A percentile compares a stretch with the other conserved stretches of the same genome.
phyloP scores from a whole-genome alignment of 2,329 filamentous ascomycete genomes.

The Ampelomyces quisqualis region DNA sequence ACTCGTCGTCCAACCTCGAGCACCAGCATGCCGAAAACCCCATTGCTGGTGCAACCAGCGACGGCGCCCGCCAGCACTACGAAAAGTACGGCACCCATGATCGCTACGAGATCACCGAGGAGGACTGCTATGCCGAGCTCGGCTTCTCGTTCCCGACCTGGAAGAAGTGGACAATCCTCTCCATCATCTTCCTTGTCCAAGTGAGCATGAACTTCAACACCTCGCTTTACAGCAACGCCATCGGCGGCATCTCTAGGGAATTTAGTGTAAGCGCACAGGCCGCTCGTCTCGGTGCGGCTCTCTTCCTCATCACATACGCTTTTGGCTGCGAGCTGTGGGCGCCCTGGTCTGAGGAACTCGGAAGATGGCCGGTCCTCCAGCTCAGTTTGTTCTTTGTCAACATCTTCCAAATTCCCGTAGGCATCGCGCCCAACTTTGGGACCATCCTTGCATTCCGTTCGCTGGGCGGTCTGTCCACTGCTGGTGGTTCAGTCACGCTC shows the following conservation, averaged over 20 bases:
- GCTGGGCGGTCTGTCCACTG: slow-evolving; percentile 51
- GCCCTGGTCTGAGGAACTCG: slow-evolving; percentile 82
- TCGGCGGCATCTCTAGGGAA: slow-evolving; percentile 57
- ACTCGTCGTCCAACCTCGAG: slow-evolving; percentile 19
- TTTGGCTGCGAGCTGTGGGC: slow-evolving; percentile 89
- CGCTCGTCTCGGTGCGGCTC: slow-evolving; percentile 71
- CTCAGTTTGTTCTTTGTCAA: slow-evolving; percentile 73
- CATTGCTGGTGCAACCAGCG: slow-evolving; percentile 10
- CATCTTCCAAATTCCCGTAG: slow-evolving; percentile 66
- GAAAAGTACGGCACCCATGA: slow-evolving; percentile 45
- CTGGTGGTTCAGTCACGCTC: slow-evolving; percentile 64
- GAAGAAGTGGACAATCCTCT: slow-evolving; percentile 58
- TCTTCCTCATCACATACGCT: slow-evolving; percentile 77
- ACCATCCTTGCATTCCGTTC: slow-evolving; percentile 64
- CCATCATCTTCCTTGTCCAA: slow-evolving; percentile 56
- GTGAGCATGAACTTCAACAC: slow-evolving; percentile 62
- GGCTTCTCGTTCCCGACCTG: slow-evolving; percentile 52
- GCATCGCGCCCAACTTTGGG: slow-evolving; percentile 70
- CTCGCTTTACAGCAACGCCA: slow-evolving; percentile 56
- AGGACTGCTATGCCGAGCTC: slow-evolving; percentile 53
- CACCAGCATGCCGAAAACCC: slow-evolving; percentile 23
- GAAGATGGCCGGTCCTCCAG: slow-evolving; percentile 74
- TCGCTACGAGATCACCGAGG: slow-evolving; percentile 52
- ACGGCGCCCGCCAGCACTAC: slow-evolving; percentile 32
- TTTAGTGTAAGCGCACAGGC: slow-evolving; percentile 68